phyloP scores from a whole-genome alignment of 495 filamentous ascomycete genomes.

The Geoglossum glabrum region DNA sequence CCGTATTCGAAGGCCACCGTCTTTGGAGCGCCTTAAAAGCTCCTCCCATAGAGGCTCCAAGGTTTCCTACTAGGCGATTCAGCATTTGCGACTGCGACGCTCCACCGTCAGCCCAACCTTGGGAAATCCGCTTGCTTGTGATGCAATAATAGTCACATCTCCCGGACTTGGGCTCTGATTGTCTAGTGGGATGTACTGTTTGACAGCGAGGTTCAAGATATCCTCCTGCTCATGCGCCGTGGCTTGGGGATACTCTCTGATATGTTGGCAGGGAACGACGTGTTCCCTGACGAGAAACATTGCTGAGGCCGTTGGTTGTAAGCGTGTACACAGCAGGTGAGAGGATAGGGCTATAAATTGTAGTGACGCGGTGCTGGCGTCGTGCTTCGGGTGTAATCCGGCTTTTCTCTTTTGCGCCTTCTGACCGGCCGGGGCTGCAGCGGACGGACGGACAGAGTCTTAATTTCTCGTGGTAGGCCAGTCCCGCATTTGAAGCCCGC shows the following conservation, averaged over 20 bases:
- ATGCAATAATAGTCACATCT: constrained; percentile 65
- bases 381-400: too few relatives aligned
- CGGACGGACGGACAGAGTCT: too few relatives aligned
- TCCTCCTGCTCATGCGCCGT: constrained; percentile 40
- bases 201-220: constrained; percentile 45
- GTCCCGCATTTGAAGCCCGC: too few relatives aligned
- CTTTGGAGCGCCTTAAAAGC: constrained; percentile 24
- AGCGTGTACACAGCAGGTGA: too few relatives aligned
- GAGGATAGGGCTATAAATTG: too few relatives aligned
- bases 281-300: constrained; percentile 43
- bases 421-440: too few relatives aligned
- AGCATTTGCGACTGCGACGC: background rate
- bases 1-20: too few relatives aligned
- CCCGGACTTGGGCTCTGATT: constrained; percentile 42
- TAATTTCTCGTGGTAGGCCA: too few relatives aligned
- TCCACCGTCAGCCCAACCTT: constrained; percentile 32
- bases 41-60: constrained; percentile 83
- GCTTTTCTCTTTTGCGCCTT: too few relatives aligned
- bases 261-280: constrained; percentile 41
- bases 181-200: constrained; percentile 64
- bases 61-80: constrained; percentile 34
- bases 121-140: constrained; percentile 79
- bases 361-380: too few relatives aligned
- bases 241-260: constrained; percentile 47
- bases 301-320: too few relatives aligned